These are phyloP conservation scores for Nemania sp. DNA, from an alignment of 2,329 filamentous ascomycete genomes.

Conservation along the genomic window DNA sequence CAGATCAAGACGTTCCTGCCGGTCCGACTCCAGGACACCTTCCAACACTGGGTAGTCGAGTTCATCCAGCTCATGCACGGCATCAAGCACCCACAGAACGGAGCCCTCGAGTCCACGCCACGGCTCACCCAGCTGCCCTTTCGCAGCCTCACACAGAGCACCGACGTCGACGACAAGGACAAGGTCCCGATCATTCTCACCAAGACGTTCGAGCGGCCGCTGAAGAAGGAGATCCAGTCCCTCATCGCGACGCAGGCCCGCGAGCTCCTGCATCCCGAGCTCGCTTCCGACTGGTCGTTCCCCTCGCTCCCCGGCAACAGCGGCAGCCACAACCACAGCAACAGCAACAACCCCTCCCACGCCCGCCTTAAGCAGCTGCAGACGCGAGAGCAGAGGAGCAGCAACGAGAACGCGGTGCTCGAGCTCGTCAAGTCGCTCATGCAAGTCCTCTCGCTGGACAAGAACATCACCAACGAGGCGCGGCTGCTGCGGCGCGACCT, in stretches of 20 bases:
- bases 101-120: conserved; percentile 55
- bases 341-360: conserved; percentile 54
- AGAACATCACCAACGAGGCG: conserved; percentile 86
- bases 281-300: conserved; percentile 85
- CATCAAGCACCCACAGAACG: conserved; percentile 70
- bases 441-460: conserved; percentile 89
- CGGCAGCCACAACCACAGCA: conserved; percentile 50
- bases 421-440: conserved; percentile 92
- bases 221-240: conserved; percentile 83
- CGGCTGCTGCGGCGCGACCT: conserved; percentile 87
- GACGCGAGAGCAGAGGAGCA: conserved; percentile 42
- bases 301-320: conserved; percentile 73
- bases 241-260: conserved; percentile 86
- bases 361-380: conserved; percentile 33
- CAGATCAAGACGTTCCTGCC: conserved; percentile 92
- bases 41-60: conserved; percentile 91
- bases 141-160: conserved; percentile 54
- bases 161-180: conserved; percentile 60
- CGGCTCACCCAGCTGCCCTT: conserved; percentile 63
- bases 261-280: conserved; percentile 85
- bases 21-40: conserved; percentile 75
- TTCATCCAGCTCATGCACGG: conserved; percentile 94
- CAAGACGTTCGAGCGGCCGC: conserved; percentile 82
- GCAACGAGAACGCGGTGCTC: conserved; percentile 69
- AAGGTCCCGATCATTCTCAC: conserved; percentile 71